Evolutionary conservation across 2,329 filamentous ascomycete genomes (phyloP), one percentile per base, ranked within the genome.

Genomic region (Endoconidiophora laricicola): DNA sequence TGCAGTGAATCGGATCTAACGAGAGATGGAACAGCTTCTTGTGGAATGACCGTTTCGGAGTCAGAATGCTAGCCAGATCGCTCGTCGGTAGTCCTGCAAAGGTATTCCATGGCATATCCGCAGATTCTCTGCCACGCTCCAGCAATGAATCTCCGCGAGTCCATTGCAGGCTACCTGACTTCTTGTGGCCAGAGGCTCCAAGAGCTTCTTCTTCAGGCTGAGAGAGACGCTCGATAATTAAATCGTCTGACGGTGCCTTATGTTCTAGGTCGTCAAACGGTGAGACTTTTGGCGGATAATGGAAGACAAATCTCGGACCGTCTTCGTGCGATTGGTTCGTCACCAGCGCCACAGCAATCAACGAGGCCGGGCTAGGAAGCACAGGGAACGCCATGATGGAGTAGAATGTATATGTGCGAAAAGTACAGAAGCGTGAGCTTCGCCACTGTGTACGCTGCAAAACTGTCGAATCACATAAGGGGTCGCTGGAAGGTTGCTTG

Each of bases 1-100:
- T 70, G 60, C 86, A 91, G 52, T 81, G 78, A 39, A 90, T 68
- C 43, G 86, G 81, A 58, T 93, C 85, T 6, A 94, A 69, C 0
- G 80, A 83, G 52, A 94, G 71, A 61, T 94, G 84, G 59, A 94
- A 94, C 22, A 79, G 76, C 57, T 74, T 78, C 66, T 90, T 93
- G 65, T 91, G 82, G 62, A 84, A 86, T 6, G 81, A 75, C 10
- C 78, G 72, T 6, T 78, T 77, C 0, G 87, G 86, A 1, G 83
- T 86, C 49, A 94, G 63, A 45, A 94, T 73, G 56, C 82, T 86
- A 58, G 86, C 85, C 54, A 94, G 74, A 43, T 86, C 83, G 54
- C 81, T 78, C n/a, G 80, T 80, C 2, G 78, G 76, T 52, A 86
- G 79, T 1, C 83, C 83, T 46, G 84, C 74, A 16, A 91, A 72